Base-by-base conservation (phyloP, 176 grass and related monocot species). In the Alopecurus myosuroides region DNA sequence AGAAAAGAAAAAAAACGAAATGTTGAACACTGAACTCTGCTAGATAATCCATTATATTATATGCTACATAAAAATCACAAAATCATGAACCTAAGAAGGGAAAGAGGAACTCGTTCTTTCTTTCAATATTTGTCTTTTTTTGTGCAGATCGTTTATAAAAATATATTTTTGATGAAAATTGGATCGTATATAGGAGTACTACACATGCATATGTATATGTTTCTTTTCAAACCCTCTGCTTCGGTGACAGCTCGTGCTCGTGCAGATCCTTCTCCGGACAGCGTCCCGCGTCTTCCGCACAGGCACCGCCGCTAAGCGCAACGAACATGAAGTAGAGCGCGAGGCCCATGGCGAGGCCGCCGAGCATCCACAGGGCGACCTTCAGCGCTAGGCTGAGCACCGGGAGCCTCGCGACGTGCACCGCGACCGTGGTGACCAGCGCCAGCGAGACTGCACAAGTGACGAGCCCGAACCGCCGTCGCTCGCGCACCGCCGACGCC, bases 361-460 rank as follows among this genome's bases (percentile, higher is more conserved):
- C 26, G 76, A 85, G 13, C 0, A 29, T 69, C 82, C 77, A 85
- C 37, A 89, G 57, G 22, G 12, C 56, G 3, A 89, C 48, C 46
- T 66, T 75, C 18, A 48, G 68, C 28, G 68, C 82, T 28, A 80
- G 34, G 35, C 2, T 33, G 8, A 46, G 58, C 77, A 18, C 2
- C 12, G 28, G 28, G 5, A n/a, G n/a, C n/a, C 67, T 58, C 4
- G 17, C 17, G 0, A 80, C 22, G 11, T 58, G 45, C 11, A 29
- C 45, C 22, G 69, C 77, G 57, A 51, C 25, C 67, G 11, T 55
- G 77, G 22, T 39, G 60, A 4, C 58, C 18, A 81, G 58, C 37
- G 30, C 50, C 48, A 62, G 26, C 58, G 26, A 62, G 12, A 62
- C n/a, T 0, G 1, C 4, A 3, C 57, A 28, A 1, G 58, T 5